phyloP scores from a whole-genome alignment of 768 basidiomycete genomes.

The Lyophyllum atratum region DNA sequence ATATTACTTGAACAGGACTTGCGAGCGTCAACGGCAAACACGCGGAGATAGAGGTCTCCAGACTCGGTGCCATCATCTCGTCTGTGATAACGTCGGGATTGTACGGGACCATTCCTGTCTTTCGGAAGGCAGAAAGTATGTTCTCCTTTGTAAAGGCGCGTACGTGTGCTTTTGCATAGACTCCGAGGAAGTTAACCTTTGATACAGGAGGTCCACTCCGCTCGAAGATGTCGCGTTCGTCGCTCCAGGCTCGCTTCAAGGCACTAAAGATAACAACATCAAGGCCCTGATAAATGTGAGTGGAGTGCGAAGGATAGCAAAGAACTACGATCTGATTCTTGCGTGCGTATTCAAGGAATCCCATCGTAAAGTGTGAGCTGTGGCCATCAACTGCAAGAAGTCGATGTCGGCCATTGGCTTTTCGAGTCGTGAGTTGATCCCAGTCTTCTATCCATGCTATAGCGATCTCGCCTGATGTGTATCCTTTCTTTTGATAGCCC shows the following conservation, averaged over 20 bases:
- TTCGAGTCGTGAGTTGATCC: conserved; percentile 32
- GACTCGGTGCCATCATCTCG: conserved; percentile 25
- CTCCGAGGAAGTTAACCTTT: conserved; percentile 12
- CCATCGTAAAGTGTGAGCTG: conserved; percentile 35
- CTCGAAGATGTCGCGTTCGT: conserved; percentile 7
- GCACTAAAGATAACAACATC: conserved; percentile 43
- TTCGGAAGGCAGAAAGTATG: too few species aligned
- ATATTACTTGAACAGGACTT: too few species aligned
- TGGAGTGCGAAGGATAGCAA: conserved; percentile 42
- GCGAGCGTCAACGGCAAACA: too few species aligned
- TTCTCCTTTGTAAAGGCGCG: conserved; percentile 14
- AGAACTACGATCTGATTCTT: conserved; percentile 37
- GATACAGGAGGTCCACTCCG: conserved; percentile 8
- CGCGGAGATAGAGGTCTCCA: conserved; percentile 19
- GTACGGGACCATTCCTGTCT: conserved; percentile 15
- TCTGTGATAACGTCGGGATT: conserved; percentile 20
- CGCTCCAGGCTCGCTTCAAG: conserved; percentile 30
- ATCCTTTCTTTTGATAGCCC: conserved; percentile 31
- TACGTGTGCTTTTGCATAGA: conserved; percentile 19
- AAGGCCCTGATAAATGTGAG: conserved; percentile 44
- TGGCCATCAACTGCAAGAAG: conserved; percentile 45
- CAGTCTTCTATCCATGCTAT: conserved; percentile 29
- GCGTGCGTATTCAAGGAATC: conserved; percentile 32
- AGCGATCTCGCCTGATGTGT: conserved; percentile 27
- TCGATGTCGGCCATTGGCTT: conserved; percentile 29